Evolutionary conservation across 495 filamentous ascomycete species (phyloP).

Genomic region (Podospora anserina): DNA sequence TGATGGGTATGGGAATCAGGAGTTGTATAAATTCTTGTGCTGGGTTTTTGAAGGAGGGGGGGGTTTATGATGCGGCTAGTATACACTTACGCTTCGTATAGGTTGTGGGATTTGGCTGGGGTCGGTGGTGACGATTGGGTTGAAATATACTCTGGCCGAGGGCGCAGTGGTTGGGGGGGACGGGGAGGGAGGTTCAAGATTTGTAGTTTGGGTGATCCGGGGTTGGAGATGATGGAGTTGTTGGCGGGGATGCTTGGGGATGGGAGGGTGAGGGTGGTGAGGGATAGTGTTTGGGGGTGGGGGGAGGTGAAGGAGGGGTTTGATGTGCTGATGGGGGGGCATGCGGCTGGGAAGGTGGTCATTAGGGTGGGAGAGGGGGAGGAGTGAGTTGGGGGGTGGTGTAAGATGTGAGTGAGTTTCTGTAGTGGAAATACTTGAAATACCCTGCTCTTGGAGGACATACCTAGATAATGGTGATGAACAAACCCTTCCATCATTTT

Average conservation of each 20-base stretch:
- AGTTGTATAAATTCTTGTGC: slow-evolving; percentile 29
- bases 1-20: slow-evolving; percentile 35
- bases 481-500: no score
- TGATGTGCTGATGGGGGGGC: slow-evolving; percentile 26
- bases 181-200: slow-evolving; percentile 32
- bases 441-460: background rate
- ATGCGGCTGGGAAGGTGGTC: slow-evolving; percentile 36
- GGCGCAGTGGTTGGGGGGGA: slow-evolving; percentile 31
- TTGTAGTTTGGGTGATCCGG: slow-evolving; percentile 28
- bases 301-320: slow-evolving; percentile 33
- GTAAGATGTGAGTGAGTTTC: background rate
- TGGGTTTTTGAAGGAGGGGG: slow-evolving; percentile 31
- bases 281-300: slow-evolving; percentile 32
- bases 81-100: slow-evolving; percentile 25
- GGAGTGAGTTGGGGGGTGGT: background rate
- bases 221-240: slow-evolving; percentile 29
- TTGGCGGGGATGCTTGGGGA: slow-evolving; percentile 29
- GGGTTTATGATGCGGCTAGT: slow-evolving; percentile 35
- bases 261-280: slow-evolving; percentile 31
- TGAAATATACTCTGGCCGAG: slow-evolving; percentile 36
- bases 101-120: slow-evolving; percentile 22
- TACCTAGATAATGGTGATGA: no score
- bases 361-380: slow-evolving; percentile 23
- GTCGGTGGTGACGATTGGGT: slow-evolving; percentile 23
- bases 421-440: background rate